Evolutionary conservation across 768 basidiomycete genomes (phyloP).

Genomic region (Neoboletus brunneissimus): DNA sequence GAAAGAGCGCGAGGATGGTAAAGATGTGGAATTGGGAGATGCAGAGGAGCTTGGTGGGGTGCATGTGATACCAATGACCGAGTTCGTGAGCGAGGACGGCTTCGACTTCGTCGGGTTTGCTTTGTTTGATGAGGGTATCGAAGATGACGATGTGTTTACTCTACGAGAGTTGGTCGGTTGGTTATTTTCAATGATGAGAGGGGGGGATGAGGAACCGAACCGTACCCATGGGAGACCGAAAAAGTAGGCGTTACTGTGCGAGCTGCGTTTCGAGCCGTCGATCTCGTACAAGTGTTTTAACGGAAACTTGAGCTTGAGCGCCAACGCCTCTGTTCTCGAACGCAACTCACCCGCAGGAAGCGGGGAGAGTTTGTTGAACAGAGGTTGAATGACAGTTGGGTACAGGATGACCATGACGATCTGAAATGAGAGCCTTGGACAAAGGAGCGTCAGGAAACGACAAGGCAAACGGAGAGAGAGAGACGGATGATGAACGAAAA

Average conservation of each 20-base stretch:
- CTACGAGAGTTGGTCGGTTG: conserved; percentile 31
- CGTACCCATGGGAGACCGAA: conserved; percentile 92
- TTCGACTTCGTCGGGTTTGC: conserved; percentile 88
- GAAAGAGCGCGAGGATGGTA: conserved; percentile 80
- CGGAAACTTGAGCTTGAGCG: conserved; percentile 84
- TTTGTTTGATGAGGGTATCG: conserved; percentile 93
- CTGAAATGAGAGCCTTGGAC: conserved; percentile 71
- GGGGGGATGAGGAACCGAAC: conserved; percentile 1
- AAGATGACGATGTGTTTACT: conserved; percentile 96
- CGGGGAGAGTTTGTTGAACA: conserved; percentile 97
- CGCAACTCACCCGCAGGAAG: conserved; percentile 76
- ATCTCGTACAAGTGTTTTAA: conserved; percentile 95
- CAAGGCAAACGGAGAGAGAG: conserved; percentile 28
- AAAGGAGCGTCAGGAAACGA: not conserved
- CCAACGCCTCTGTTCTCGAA: conserved; percentile 71
- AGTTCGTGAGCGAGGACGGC: conserved; percentile 98
- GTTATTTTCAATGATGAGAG: not conserved
- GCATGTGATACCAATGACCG: conserved; percentile 92
- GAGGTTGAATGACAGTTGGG: conserved; percentile 86
- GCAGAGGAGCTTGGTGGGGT: conserved; percentile 85
- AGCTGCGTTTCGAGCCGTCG: conserved; percentile 93
- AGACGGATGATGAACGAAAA: not conserved
- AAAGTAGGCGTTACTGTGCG: conserved; percentile 98
- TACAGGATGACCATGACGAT: conserved; percentile 79
- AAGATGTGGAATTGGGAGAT: conserved; percentile 89